Evolutionary conservation across 1,139 yeast genomes (phyloP).

Genomic region (Yamadazyma dushanensis): DNA sequence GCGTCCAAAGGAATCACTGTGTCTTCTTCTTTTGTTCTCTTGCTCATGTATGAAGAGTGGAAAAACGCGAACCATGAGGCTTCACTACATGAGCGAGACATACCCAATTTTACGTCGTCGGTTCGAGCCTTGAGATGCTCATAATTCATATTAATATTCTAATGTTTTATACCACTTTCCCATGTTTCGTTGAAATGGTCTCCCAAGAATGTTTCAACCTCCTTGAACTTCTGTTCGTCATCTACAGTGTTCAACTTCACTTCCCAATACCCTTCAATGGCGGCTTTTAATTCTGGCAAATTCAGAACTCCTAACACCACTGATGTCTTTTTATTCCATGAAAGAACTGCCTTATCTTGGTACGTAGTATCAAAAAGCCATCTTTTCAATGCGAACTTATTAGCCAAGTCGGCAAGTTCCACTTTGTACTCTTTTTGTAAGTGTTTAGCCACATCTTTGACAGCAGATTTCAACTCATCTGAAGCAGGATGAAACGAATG

Average conservation of each 20-base stretch:
- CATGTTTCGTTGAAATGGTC: slow-evolving; percentile 68
- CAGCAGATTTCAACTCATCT: slow-evolving; percentile 53
- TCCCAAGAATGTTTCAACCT: slow-evolving; percentile 50
- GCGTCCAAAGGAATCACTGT: slow-evolving; percentile 46
- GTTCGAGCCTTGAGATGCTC: too few species aligned
- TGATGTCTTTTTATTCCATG: slow-evolving; percentile 44
- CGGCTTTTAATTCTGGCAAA: slow-evolving; percentile 59
- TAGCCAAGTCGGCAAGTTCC: slow-evolving; percentile 80
- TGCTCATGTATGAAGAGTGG: slow-evolving; percentile 3
- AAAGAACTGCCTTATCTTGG: slow-evolving; percentile 9
- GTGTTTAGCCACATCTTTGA: slow-evolving; percentile 51
- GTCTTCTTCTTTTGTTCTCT: slow-evolving; percentile 12
- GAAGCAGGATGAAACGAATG: slow-evolving; percentile 83
- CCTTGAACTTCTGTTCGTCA: slow-evolving; percentile 44
- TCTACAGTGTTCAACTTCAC: slow-evolving; percentile 39
- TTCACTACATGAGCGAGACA: too few species aligned
- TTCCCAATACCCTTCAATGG: slow-evolving; percentile 56
- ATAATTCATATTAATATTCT: too few species aligned
- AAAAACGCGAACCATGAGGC: not conserved
- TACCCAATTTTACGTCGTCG: too few species aligned
- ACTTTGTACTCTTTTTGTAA: slow-evolving; percentile 40
- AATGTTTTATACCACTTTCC: slow-evolving; percentile 57
- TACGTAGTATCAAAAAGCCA: slow-evolving; percentile 46
- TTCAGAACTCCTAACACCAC: slow-evolving; percentile 77
- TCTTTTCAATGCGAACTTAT: slow-evolving; percentile 66